Evolutionary conservation across 352 stramenopile species (phyloP).

Genomic region (Elongisporangium senticosum): DNA sequence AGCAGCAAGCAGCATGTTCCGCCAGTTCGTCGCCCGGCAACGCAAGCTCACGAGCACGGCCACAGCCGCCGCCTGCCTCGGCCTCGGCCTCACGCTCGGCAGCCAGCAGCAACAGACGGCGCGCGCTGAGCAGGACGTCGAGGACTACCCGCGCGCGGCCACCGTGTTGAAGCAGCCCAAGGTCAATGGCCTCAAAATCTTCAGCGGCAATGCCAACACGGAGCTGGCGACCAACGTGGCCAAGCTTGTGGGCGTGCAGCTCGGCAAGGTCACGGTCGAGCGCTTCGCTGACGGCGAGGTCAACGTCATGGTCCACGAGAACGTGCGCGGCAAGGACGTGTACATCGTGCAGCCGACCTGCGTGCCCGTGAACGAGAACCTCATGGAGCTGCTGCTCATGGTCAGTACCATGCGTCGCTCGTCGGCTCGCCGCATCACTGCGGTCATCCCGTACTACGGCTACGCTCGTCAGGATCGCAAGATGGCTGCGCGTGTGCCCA

Average conservation of each 20-base stretch:
- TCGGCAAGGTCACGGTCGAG: conserved; percentile 97
- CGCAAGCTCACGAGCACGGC: conserved; percentile 39
- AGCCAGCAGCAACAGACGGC: conserved; percentile 20
- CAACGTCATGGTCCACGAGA: conserved; percentile 99
- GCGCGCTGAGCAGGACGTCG: conserved; percentile 18
- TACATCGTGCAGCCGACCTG: conserved; percentile 99
- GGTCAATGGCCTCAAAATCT: conserved; percentile 95
- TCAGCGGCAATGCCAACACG: conserved; percentile 98
- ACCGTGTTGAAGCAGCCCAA: conserved; percentile 83
- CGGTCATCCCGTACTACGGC: conserved; percentile 96
- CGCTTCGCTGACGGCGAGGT: conserved; percentile 99
- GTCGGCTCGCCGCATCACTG: conserved; percentile 97
- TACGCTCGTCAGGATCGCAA: conserved; percentile 90
- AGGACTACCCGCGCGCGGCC: conserved; percentile 37
- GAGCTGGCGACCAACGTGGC: conserved; percentile 96
- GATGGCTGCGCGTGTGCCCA: conserved; percentile 95
- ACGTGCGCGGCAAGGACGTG: conserved; percentile 99
- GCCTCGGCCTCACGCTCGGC: conserved; percentile 35
- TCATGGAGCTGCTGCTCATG: conserved; percentile 99
- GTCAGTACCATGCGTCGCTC: conserved; percentile 97
- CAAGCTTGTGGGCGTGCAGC: conserved; percentile 95
- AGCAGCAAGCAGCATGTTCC: conserved; percentile 43
- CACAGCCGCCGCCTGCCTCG: conserved; percentile 43
- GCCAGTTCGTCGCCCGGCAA: conserved; percentile 53
- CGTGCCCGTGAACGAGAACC: conserved; percentile 98